These are phyloP conservation scores for Isoetes engelmannii DNA, from an alignment of 83 land plant species.

Conservation along the genomic window DNA sequence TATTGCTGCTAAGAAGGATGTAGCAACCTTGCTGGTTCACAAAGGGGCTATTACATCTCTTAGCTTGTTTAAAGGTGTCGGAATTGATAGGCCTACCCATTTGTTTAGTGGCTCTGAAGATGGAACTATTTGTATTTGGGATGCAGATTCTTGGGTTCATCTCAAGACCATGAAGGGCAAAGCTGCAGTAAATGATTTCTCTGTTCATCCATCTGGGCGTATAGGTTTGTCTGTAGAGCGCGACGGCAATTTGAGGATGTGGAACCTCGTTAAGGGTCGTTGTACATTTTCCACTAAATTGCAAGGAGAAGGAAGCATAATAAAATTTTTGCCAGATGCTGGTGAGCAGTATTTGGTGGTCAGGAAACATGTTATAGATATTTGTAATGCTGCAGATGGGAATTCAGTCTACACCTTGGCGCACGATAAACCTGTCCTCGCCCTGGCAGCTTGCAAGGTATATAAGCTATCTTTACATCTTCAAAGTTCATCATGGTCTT, in stretches of 20 bases:
- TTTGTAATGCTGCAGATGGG: constrained; percentile 74
- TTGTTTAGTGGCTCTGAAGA: constrained; percentile 64
- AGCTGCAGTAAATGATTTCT: constrained; percentile 47
- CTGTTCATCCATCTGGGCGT: constrained; percentile 75
- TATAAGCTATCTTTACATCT: background rate
- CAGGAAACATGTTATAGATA: constrained; percentile 40
- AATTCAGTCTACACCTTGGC: constrained; percentile 40
- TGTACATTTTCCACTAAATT: constrained; percentile 66
- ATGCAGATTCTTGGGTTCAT: constrained; percentile 67
- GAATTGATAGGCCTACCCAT: constrained; percentile 44
- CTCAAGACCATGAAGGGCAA: constrained; percentile 45
- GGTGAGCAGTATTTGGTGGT: constrained; percentile 63
- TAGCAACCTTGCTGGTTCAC: constrained; percentile 55
- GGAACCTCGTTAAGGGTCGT: constrained; percentile 69
- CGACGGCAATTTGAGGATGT: constrained; percentile 59
- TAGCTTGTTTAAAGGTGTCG: constrained; percentile 43
- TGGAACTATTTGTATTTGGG: constrained; percentile 70
- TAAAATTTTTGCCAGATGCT: constrained; percentile 35
- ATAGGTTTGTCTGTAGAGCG: constrained; percentile 65
- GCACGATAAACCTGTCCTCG: constrained; percentile 51
- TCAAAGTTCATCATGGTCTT: too few species aligned
- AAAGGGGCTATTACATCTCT: constrained; percentile 54
- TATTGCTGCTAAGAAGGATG: constrained; percentile 42
- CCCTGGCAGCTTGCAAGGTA: constrained; percentile 56
- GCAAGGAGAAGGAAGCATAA: constrained; percentile 47